Base-by-base conservation (phyloP, 2,329 filamentous ascomycete genomes). In the Beauveria medogensis region DNA sequence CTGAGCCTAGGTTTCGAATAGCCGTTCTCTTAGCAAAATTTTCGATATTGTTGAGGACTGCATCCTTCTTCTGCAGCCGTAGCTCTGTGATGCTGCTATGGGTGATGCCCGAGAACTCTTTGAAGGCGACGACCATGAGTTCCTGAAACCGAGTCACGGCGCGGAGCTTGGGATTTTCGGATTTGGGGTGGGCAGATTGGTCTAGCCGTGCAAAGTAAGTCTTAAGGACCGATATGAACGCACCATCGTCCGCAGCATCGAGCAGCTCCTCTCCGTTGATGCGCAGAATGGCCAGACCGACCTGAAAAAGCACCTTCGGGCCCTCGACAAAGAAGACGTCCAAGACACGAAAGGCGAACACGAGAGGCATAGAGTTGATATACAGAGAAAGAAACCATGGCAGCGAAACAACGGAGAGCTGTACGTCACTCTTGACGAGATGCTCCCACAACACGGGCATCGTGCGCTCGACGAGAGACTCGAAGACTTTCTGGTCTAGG, bases 361-460 rank as follows among this genome's bases (percentile, higher is more conserved):
- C 92, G 18, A 99, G 80, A 5, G 94, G 94, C 94, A 99, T 99
- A 2, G 93, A 97, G 81, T 99, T 99, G 80, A 99, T 95, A 75
- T 97, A 99, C 20, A 99, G 81, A 5, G 93, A 97, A 60, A 99
- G 81, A 72, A 99, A 99, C 94, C 94, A 99, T 3, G 94, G 94
- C 48, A 99, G 81, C 10, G 93, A 97, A 18, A 97, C 94, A 40
- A 99, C 94, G 0, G 94, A 97, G 22, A 99, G 84, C 73, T 99
- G 95, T 24, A 99, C 92, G 70, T 99, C 94, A 62, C 90, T 94
- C 76, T 94, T 96, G 65, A 92, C 89, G n/a, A 99, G 84, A 70
- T 99, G 94, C 24, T 97, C 93, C 92, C 94, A 99, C 18, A 99
- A 82, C 62, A 99, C 89, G 1, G 94, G 94, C 92, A 99, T 97